Evolutionary conservation across 176 grass and related monocot genomes (phyloP), one percentile per base, ranked within the genome.

Genomic region (Oryza rufipogon): DNA sequence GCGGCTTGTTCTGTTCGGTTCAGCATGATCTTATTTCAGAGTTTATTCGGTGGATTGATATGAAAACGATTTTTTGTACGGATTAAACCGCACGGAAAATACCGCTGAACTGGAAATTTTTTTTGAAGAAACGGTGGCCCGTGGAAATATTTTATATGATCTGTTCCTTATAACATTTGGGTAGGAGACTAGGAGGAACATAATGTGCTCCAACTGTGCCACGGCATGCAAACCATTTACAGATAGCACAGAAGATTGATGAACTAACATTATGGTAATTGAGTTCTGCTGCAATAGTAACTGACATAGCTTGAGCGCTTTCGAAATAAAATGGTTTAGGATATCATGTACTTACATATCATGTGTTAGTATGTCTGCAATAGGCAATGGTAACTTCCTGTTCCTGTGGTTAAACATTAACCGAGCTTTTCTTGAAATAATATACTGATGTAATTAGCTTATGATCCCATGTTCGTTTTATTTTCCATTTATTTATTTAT

Each of bases 401-500:
- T 65, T 81, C 23, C 25, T 81, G 64, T 72, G 25, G 13, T 75
- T 60, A 49, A 63, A 26, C 38, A 75, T 75, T 32, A 46, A 49
- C 48, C 11, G 26, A 49, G 19, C 7, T 12, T 70, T 30, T 63
- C 3, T 51, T 75, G 7, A 36, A 85, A 41, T 76, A 28, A 23
- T 19, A 51, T 72, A 72, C 41, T 78, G 28, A 14, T 73, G 30
- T 49, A 66, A 32, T 51, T 56, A 19, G 42, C 44, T 58, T 70
- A 56, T 2, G 19, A 9, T 68, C 12, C 33, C 42, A 23, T 3
- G 19, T 81, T 82, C 20, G n/a, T 17, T 36, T 42, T 60, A 19
- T 48, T 81, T 76, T 81, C 7, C 8, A 33, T 76, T 36, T 74
- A 58, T 80, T 39, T 73, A 4, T 32, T 26, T 86, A 8, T 25